These are phyloP conservation scores for Tuber aestivum DNA, from an alignment of 495 filamentous ascomycete genomes.

Conservation along the genomic window DNA sequence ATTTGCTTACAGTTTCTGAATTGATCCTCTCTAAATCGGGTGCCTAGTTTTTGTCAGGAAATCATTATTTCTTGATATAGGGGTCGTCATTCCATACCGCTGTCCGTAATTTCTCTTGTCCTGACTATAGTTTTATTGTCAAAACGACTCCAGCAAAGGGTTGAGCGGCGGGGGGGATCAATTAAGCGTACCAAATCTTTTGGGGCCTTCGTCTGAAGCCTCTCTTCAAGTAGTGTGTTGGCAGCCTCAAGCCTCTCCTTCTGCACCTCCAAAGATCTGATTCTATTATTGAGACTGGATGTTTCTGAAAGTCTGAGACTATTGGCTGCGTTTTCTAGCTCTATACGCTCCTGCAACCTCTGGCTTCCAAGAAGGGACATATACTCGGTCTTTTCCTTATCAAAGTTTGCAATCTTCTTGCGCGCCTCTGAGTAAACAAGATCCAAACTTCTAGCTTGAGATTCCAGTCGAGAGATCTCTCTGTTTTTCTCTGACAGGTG, in stretches of 20 bases:
- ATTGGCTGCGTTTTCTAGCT: conserved; percentile 34
- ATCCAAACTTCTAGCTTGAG: background rate
- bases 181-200: background rate
- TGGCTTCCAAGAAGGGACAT: conserved; percentile 27
- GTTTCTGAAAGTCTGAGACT: conserved; percentile 33
- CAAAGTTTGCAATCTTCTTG: conserved; percentile 27
- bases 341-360: conserved; percentile 33
- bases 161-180: background rate
- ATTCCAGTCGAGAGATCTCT: background rate
- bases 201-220: background rate
- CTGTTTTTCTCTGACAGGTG: background rate
- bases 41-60: background rate
- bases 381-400: conserved; percentile 28
- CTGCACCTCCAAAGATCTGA: conserved; percentile 32
- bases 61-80: background rate
- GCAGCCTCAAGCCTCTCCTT: conserved; percentile 31
- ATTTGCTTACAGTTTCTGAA: background rate
- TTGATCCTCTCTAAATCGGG: background rate
- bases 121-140: background rate
- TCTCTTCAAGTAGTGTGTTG: conserved; percentile 2
- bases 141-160: background rate
- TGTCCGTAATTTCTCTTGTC: background rate
- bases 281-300: conserved; percentile 34
- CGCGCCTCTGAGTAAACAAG: conserved; percentile 1
- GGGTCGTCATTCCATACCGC: background rate